phyloP scores from a whole-genome alignment of 78 protist genomes.

The Dictyostelium intermedium region DNA sequence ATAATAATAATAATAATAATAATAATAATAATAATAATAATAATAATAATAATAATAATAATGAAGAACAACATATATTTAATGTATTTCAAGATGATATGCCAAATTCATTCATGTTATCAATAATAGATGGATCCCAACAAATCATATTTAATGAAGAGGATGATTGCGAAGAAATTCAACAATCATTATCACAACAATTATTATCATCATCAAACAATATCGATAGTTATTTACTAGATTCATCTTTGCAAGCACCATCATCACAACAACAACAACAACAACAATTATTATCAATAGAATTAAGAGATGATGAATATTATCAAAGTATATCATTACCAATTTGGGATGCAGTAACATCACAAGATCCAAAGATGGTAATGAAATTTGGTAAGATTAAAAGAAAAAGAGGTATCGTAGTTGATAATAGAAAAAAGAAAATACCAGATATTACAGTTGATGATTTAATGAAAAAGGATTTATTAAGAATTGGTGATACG shows the following conservation, averaged over 20 bases:
- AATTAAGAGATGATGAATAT: not conserved
- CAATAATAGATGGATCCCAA: not conserved
- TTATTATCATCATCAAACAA: not conserved
- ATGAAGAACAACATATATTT: not conserved
- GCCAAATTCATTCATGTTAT: not conserved
- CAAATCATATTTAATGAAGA: conserved; percentile 12
- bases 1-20: too few species aligned
- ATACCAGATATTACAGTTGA: conserved; percentile 62
- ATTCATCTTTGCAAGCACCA: not conserved
- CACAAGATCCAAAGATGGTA: conserved; percentile 49
- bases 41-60: not conserved
- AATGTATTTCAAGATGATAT: conserved; percentile 4
- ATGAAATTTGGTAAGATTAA: conserved; percentile 20
- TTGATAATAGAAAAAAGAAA: conserved; percentile 27
- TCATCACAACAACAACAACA: not conserved
- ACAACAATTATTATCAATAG: not conserved
- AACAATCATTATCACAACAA: not conserved
- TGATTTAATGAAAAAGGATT: conserved; percentile 48
- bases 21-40: not conserved
- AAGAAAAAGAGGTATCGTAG: conserved; percentile 47
- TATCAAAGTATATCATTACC: conserved; percentile 68
- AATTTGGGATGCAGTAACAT: conserved; percentile 74
- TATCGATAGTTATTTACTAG: not conserved
- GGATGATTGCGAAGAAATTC: not conserved
- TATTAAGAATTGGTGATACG: conserved; percentile 42